Conservation (phyloP, 768 basidiomycete genomes). For the Coprinopsis cinerea region DNA sequence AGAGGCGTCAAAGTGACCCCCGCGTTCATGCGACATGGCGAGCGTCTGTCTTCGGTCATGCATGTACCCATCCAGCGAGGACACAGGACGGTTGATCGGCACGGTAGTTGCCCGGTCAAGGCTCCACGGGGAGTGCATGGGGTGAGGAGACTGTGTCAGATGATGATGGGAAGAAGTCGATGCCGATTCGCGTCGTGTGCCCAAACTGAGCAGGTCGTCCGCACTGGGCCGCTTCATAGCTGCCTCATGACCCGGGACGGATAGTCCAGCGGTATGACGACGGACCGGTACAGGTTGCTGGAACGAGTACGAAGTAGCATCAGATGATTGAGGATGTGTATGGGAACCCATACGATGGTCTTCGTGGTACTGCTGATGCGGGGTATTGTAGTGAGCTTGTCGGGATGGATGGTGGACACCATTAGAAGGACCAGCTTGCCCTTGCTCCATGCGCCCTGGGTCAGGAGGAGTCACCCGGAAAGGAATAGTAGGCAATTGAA, state of each 20-base stretch:
- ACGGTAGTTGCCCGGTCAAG: not conserved
- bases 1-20: not conserved
- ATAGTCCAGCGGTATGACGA: not conserved
- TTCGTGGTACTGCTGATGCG: no score
- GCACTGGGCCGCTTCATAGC: not conserved
- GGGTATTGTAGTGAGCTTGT: no score
- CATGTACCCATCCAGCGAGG: not conserved
- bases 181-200: not conserved
- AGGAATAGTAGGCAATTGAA: constrained; percentile 1
- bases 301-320: no score
- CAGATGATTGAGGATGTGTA: no score
- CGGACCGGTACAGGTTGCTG: no score
- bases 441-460: not conserved
- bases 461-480: not conserved
- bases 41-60: not conserved
- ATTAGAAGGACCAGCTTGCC: not conserved
- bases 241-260: not conserved
- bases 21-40: not conserved
- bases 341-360: no score
- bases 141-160: not conserved
- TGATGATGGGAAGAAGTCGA: not conserved
- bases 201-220: not conserved
- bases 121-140: not conserved
- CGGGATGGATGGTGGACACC: not conserved
- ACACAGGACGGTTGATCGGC: not conserved